These are phyloP conservation scores for Emergomyces pasteurianus DNA, from an alignment of 2,329 filamentous ascomycete species.

Conservation along the genomic window DNA sequence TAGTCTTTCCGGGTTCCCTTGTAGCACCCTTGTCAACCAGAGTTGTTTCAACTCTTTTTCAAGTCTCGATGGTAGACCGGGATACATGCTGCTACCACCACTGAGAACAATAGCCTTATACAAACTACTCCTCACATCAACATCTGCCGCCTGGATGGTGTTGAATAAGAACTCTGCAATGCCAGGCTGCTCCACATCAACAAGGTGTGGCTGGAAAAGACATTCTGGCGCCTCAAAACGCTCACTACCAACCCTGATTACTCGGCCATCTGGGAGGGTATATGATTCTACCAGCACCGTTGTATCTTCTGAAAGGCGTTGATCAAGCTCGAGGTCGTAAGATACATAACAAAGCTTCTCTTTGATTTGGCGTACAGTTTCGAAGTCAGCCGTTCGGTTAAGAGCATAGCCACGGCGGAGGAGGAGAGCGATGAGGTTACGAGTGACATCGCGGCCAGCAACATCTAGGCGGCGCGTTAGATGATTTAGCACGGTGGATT, in stretches of 20 bases:
- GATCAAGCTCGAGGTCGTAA: conserved; percentile 93
- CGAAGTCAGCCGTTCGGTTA: conserved; percentile 96
- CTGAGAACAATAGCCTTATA: conserved; percentile 97
- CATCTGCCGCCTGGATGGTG: conserved; percentile 90
- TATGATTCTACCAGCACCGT: conserved; percentile 96
- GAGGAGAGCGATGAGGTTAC: conserved; percentile 90
- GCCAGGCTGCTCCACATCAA: conserved; percentile 93
- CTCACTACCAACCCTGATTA: conserved; percentile 92
- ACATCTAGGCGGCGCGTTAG: conserved; percentile 89
- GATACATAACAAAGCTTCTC: conserved; percentile 99
- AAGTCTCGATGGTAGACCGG: conserved; percentile 80
- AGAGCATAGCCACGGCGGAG: conserved; percentile 89
- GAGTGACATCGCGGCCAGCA: conserved; percentile 92
- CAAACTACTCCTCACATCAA: conserved; percentile 83
- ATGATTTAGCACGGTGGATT: conserved; percentile 95
- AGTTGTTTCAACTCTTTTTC: conserved; percentile 99
- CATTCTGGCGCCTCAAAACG: conserved; percentile 97
- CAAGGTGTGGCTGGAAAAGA: conserved; percentile 94
- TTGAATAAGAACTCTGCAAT: conserved; percentile 98
- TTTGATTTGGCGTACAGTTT: conserved; percentile 98
- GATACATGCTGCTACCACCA: conserved; percentile 98
- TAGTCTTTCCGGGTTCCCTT: conserved; percentile 82
- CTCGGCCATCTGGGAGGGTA: conserved; percentile 88
- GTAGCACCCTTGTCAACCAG: conserved; percentile 85
- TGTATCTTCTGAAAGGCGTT: conserved; percentile 91